Percentiles rank a stretch among this genome's conserved stretches.
These are phyloP conservation scores for Cytospora paraplurivora DNA, from an alignment of 2,329 filamentous ascomycete genomes.

Conservation along the genomic window DNA sequence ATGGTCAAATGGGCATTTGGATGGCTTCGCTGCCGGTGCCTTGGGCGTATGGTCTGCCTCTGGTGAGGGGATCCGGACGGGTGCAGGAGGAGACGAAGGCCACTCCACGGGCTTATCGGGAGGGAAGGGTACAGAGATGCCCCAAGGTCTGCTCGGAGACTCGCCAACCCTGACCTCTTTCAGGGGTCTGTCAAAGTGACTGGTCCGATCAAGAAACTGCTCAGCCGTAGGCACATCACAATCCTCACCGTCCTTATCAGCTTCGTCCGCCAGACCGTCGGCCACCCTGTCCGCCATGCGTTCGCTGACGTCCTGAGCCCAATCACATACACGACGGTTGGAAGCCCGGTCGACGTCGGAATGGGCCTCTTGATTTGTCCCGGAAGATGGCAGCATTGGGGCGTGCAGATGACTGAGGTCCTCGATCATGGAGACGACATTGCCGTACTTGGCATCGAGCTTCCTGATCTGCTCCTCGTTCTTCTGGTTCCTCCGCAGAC, in stretches of 20 bases:
- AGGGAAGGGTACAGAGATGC: slow-evolving; percentile 66
- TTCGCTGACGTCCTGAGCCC: slow-evolving; percentile 76
- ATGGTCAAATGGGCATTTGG: slow-evolving; percentile 60
- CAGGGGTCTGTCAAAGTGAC: slow-evolving; percentile 80
- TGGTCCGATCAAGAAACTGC: slow-evolving; percentile 62
- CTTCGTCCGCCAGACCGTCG: slow-evolving; percentile 35
- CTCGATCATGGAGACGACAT: slow-evolving; percentile 90
- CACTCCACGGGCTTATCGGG: slow-evolving; percentile 52
- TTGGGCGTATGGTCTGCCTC: slow-evolving; percentile 33
- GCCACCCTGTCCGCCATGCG: slow-evolving; percentile 43
- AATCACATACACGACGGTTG: slow-evolving; percentile 77
- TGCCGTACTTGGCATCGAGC: slow-evolving; percentile 92
- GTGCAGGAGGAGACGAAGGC: slow-evolving; percentile 59
- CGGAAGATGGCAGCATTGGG: slow-evolving; percentile 67
- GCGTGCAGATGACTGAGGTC: slow-evolving; percentile 86
- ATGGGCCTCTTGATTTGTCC: slow-evolving; percentile 48
- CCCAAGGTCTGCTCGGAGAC: slow-evolving; percentile 91
- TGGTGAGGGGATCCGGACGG: slow-evolving; percentile 52
- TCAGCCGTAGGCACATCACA: slow-evolving; percentile 45
- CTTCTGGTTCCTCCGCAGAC: slow-evolving; percentile 84
- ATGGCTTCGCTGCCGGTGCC: slow-evolving; percentile 31
- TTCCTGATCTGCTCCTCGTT: slow-evolving; percentile 84
- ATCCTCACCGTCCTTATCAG: slow-evolving; percentile 38
- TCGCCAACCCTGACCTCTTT: slow-evolving; percentile 93
- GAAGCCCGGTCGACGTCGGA: slow-evolving; percentile 51